Base-by-base conservation (phyloP, 495 filamentous ascomycete genomes). In the Penicillium argentinense region DNA sequence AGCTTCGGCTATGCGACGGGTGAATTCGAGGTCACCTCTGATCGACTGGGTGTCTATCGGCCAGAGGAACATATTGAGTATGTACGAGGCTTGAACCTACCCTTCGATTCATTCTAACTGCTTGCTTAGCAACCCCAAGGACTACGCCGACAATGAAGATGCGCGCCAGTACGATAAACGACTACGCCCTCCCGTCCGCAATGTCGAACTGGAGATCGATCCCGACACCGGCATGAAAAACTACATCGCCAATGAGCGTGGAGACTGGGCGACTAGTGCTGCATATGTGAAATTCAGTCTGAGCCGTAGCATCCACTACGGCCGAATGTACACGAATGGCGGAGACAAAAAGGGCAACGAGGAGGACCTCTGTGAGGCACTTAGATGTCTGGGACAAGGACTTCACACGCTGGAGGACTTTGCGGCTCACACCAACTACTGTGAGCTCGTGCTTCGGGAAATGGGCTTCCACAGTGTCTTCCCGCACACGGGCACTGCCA, bases 391-490 rank as follows among this genome's bases (percentile, higher is more conserved):
- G 5, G 93, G 93, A 0, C 93, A 98, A 67, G 87, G 85, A 14
- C 79, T 98, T 2, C 93, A 98, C 68, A 93, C 87, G 53, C 75
- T 97, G 39, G 93, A 98, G 63, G 92, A 98, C 63, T 98, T 96
- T 56, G 88, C 87, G 13, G 93, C 93, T 3, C 93, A 98, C 62
- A 91, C 87, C 27, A 98, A 98, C 62, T 96, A 98, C 66, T 82
- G 82, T 45, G 93, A 98, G 67, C 80, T 97, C 21, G 85, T 78
- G 6, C 76, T 98, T 21, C 83, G 88, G 3, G 93, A 98, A 57
- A 78, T 97, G 46, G 91, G 89, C 8, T 85, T 87, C 52, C 75
- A 73, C 40, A 81, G 85, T 37, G 86, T 98, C 16, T 98, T 97
- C 59, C 74, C 92, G 4, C 91, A 97, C 54, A 86, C 82, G 32